Evolutionary conservation across 225 moss, liverwort and hornwort genomes (phyloP), one percentile per base, ranked within the genome.

Genomic region (Physcomitrellopsis africana): DNA sequence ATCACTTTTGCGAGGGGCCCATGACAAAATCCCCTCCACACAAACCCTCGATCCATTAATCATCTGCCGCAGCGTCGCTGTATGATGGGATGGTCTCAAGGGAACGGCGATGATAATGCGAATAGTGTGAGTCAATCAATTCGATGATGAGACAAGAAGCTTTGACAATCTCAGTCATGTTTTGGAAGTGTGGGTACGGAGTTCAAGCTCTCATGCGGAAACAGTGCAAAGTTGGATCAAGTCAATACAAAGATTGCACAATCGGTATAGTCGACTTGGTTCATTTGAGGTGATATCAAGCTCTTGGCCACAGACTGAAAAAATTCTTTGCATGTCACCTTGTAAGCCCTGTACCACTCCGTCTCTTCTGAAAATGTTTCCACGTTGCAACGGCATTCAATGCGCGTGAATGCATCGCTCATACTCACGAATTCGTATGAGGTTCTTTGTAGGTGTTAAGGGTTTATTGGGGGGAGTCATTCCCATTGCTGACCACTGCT

Each of bases 261-360:
- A 56, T 14, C 37, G 69, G 20, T 69, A 9, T 52, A 52, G 32
- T 68, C 52, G 68, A 37, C 7, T 37, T 68, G 54, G 41, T 54
- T 19, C 18, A 54, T 9, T 8, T 14, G 37, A 43, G 42, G 22
- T 37, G 18, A 5, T 37, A 7, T 53, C 32, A 51, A 23, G 66
- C 48, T 51, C 14, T 10, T 26, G n/a, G 51, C 11, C 51, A 41
- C 8, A 37, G 32, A 37, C 32, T 37, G 32, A 37, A 37, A 37
- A 37, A 4, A 37, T 37, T 37, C 32, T 37, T 37, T 37, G 32
- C 43, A 69, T 55, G 54, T 20, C 55, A 41, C 32, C 14, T 69
- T 22, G 2, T 14, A 22, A 32, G 52, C 55, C 49, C 42, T 42
- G 55, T 22, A 43, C 22, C 56, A 52, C 37, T 13, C 12, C 12